These are phyloP conservation scores for Corynespora cassiicola DNA, from an alignment of 2,329 filamentous ascomycete genomes.

Conservation along the genomic window DNA sequence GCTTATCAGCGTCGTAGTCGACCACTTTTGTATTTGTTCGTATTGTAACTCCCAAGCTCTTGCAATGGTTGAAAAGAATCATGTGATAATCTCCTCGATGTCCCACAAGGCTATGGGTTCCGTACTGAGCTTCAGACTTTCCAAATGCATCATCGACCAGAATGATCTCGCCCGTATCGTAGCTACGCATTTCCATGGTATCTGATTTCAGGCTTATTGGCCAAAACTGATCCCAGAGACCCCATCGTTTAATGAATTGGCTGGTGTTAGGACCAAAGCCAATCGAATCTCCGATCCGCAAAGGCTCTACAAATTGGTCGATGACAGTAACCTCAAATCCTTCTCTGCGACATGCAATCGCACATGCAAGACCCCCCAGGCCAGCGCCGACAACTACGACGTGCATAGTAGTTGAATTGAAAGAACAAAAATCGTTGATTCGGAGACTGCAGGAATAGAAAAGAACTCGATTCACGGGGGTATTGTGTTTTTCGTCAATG, in stretches of 20 bases:
- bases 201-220: neutral
- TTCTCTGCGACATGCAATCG: slow-evolving; percentile 11
- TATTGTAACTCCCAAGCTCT: neutral
- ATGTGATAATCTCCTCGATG: neutral
- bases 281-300: neutral
- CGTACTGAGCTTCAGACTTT: neutral
- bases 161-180: neutral
- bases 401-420: no score
- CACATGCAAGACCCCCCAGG: slow-evolving; percentile 21
- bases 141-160: neutral
- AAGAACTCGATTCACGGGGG: no score
- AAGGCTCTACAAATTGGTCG: neutral
- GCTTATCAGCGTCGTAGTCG: neutral
- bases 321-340: slow-evolving; percentile 11
- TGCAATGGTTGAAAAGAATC: neutral
- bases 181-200: neutral
- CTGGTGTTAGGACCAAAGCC: neutral
- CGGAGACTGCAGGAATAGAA: no score
- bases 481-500: no score
- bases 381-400: slow-evolving; percentile 20
- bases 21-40: neutral
- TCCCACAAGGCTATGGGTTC: neutral
- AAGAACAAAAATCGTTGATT: no score
- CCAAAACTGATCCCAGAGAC: no score
- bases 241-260: neutral